Evolutionary conservation across 2,329 filamentous ascomycete species (phyloP).

Genomic region (Trichoderma sp.): DNA sequence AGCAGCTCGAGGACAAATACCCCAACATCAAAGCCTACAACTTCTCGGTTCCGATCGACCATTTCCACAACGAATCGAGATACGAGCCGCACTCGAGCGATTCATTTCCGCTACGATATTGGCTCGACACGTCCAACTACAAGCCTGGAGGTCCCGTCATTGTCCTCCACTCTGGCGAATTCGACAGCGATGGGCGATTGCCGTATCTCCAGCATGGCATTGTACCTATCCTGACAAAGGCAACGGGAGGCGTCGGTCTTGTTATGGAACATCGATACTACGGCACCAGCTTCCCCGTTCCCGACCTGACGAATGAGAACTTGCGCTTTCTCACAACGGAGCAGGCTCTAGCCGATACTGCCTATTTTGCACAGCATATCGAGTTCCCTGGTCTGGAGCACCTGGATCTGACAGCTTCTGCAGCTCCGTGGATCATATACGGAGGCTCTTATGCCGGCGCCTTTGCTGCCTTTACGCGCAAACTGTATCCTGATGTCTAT

Average conservation of each 20-base stretch:
- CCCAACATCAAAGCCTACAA: slow-evolving; percentile 28
- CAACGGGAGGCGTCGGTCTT: slow-evolving; percentile 72
- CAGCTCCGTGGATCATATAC: slow-evolving; percentile 72
- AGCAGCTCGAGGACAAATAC: slow-evolving; percentile 7
- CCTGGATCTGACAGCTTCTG: slow-evolving; percentile 61
- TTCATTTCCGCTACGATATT: slow-evolving; percentile 72
- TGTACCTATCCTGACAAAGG: slow-evolving; percentile 64
- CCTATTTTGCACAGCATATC: slow-evolving; percentile 74
- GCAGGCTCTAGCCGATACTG: slow-evolving; percentile 76
- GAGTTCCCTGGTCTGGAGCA: slow-evolving; percentile 68
- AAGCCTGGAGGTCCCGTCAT: slow-evolving; percentile 76
- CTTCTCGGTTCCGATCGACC: slow-evolving; percentile 61
- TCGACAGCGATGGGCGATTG: slow-evolving; percentile 45
- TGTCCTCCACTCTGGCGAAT: slow-evolving; percentile 62
- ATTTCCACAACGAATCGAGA: slow-evolving; percentile 75
- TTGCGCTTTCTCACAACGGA: slow-evolving; percentile 81
- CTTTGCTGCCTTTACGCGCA: slow-evolving; percentile 72
- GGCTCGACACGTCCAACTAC: slow-evolving; percentile 77
- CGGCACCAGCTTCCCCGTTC: slow-evolving; percentile 67
- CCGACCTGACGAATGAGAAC: slow-evolving; percentile 63
- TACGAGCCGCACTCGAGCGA: slow-evolving; percentile 74
- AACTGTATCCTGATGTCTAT: slow-evolving; percentile 73
- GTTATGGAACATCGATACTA: slow-evolving; percentile 89
- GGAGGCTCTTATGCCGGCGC: slow-evolving; percentile 82
- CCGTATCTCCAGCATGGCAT: slow-evolving; percentile 76